phyloP scores from a whole-genome alignment of 129 eudicot genomes.

The Sambucus nigra region DNA sequence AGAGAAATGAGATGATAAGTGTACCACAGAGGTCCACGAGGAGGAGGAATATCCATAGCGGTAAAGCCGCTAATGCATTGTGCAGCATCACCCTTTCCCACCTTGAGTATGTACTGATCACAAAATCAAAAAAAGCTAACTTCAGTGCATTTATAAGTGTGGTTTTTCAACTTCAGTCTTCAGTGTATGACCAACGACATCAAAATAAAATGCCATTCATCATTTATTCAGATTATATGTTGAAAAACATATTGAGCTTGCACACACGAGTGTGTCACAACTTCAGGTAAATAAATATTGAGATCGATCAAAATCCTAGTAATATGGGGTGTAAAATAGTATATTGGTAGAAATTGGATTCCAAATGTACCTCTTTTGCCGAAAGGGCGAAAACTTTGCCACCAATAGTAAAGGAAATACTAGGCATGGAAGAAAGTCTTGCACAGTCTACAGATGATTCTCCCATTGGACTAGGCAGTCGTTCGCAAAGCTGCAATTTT shows the following conservation, averaged over 20 bases:
- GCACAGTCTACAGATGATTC: constrained; percentile 48
- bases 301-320: not conserved
- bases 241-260: not conserved
- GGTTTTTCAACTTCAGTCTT: no score
- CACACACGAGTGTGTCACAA: not conserved
- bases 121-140: not conserved
- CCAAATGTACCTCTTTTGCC: constrained; percentile 37
- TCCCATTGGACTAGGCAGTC: constrained; percentile 50
- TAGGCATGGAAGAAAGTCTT: constrained; percentile 37
- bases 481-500: constrained; percentile 40
- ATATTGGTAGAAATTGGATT: not conserved
- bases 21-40: constrained; percentile 90
- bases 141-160: not conserved
- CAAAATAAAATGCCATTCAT: no score
- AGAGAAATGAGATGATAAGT: not conserved
- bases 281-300: not conserved
- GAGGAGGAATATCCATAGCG: constrained; percentile 73
- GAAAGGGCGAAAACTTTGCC: constrained; percentile 37
- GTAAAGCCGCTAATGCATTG: constrained; percentile 94
- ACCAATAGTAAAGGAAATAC: constrained; percentile 51
- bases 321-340: no score
- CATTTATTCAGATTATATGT: not conserved
- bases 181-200: no score
- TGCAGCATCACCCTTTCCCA: constrained; percentile 68
- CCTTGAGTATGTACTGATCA: constrained; percentile 66